phyloP scores from a whole-genome alignment of 1,284 basidiomycete species.

The Rhodotorula sp. region DNA sequence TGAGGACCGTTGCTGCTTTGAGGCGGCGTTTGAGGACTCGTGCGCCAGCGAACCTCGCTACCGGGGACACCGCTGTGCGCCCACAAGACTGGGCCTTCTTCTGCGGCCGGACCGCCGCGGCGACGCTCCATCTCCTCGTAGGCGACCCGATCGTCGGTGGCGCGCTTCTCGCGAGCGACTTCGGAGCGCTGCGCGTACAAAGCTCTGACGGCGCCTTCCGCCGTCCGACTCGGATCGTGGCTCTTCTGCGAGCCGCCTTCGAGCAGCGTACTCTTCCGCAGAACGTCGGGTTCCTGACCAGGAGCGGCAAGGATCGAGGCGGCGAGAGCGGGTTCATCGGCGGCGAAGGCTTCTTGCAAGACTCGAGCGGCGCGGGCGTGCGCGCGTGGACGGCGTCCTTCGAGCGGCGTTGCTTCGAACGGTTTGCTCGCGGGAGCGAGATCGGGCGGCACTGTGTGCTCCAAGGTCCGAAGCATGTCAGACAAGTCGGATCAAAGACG shows the following conservation, averaged over 20 bases:
- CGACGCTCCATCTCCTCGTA: too few species aligned
- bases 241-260: conserved; percentile 14
- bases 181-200: conserved; percentile 15
- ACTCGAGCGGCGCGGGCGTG: conserved; percentile 7
- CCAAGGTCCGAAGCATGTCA: background rate
- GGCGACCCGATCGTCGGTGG: background rate
- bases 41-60: background rate
- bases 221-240: conserved; percentile 22
- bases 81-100: background rate
- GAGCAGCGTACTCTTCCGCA: background rate
- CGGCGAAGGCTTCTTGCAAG: conserved; percentile 9
- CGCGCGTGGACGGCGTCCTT: background rate
- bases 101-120: background rate
- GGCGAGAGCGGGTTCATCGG: background rate
- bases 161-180: background rate
- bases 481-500: too few species aligned
- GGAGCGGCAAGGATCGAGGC: background rate
- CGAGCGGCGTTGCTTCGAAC: background rate
- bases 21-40: background rate
- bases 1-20: too few species aligned
- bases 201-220: conserved; percentile 21
- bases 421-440: background rate
- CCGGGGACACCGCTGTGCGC: background rate
- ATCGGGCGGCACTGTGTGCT: background rate
- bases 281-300: too few species aligned